These are phyloP conservation scores for Hypoxylon cercidicola DNA, from an alignment of 495 filamentous ascomycete genomes.

Conservation along the genomic window DNA sequence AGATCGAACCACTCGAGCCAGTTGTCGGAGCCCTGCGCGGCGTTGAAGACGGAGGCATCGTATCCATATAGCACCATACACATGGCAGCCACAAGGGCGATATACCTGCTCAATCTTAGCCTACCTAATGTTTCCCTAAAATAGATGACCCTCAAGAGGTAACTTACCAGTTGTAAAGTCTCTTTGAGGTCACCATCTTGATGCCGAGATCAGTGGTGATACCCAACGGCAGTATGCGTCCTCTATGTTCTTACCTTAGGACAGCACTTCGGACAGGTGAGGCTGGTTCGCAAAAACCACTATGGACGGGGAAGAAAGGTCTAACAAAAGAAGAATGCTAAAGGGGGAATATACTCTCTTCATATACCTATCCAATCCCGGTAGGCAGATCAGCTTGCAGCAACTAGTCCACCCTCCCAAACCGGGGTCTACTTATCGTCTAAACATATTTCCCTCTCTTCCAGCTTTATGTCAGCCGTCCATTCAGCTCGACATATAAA, in stretches of 20 bases:
- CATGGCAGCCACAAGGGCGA: slow-evolving; percentile 69
- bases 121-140: not conserved
- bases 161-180: slow-evolving; percentile 50
- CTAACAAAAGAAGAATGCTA: not conserved
- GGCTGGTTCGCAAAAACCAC: not conserved
- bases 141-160: not conserved
- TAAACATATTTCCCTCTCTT: not conserved
- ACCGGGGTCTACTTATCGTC: slow-evolving; percentile 13
- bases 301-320: not conserved
- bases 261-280: not conserved
- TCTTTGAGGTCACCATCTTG: slow-evolving; percentile 47
- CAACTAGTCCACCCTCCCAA: slow-evolving; percentile 8
- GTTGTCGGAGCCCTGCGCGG: slow-evolving; percentile 67
- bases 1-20: slow-evolving; percentile 69
- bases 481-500: slow-evolving; percentile 2
- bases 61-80: slow-evolving; percentile 77
- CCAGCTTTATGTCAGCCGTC: slow-evolving; percentile 5
- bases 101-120: slow-evolving; percentile 59
- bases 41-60: slow-evolving; percentile 73
- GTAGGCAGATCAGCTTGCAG: not conserved
- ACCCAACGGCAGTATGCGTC: not conserved
- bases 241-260: not conserved
- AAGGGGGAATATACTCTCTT: not conserved
- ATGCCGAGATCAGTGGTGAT: not conserved
- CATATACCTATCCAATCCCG: slow-evolving; percentile 12